Evolutionary conservation across 352 stramenopile species (phyloP).

Genomic region (Pelagophyceae sp.): DNA sequence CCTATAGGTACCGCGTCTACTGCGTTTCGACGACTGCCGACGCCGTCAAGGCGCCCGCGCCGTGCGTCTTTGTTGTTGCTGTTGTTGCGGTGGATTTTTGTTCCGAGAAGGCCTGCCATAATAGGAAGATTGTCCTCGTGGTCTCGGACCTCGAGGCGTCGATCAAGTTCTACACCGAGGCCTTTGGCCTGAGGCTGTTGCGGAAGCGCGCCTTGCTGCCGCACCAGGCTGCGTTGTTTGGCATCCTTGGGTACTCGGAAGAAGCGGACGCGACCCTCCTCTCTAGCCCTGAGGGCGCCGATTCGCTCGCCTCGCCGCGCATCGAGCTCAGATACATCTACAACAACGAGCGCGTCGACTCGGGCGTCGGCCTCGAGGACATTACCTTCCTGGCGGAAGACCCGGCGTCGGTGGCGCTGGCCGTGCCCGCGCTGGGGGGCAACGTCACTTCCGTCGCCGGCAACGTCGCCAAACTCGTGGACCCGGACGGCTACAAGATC

Average conservation of each 20-base stretch:
- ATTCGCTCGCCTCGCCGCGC: not conserved
- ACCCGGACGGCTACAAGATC: not conserved
- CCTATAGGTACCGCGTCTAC: no score
- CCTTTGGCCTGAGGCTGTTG: not conserved
- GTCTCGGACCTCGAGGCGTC: not conserved
- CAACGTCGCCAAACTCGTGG: not conserved
- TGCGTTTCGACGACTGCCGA: not conserved
- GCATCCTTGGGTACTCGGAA: not conserved
- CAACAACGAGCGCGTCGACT: not conserved
- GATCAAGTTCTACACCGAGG: constrained; percentile 5
- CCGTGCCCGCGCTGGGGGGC: not conserved
- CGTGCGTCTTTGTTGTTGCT: no score
- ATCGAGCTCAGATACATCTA: constrained; percentile 1
- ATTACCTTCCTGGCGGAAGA: no score
- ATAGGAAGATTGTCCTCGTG: not conserved
- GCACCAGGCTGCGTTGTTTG: not conserved
- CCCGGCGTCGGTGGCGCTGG: not conserved
- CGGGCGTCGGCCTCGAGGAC: not conserved
- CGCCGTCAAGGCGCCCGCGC: not conserved
- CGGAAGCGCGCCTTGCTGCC: not conserved
- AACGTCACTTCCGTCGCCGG: not conserved
- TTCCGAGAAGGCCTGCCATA: no score
- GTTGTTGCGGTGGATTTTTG: no score
- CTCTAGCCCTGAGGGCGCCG: not conserved
- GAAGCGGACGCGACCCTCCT: not conserved